Evolutionary conservation across 805 yeast species (phyloP), one percentile per base, ranked within the genome.

Genomic region (Metschnikowia gelsemii): DNA sequence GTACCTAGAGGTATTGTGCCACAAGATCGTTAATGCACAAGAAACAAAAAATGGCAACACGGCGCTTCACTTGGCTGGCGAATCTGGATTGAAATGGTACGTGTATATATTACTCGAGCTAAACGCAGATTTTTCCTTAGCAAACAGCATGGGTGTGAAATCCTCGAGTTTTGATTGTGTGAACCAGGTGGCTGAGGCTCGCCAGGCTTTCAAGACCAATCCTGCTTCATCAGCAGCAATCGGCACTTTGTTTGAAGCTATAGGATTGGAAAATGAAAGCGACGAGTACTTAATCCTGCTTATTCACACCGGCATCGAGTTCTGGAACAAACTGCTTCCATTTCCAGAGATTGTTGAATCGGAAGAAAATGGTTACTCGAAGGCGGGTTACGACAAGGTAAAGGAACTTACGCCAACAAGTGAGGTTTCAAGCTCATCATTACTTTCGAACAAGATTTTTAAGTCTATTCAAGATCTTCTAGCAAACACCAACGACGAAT

Each of bases 101-200:
- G 54, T 68, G 24, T 62, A 57, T 26, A 28, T 70, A 2, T 56
- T 70, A 16, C 43, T 68, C 18, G 62, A 57, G 36, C 56, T 70
- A 16, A 57, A 57, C 13, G 73, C 74, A 0, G 68, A 90, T 57
- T 79, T 86, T 4, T 72, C 73, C 24, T 73, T 87, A 35, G 78
- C 87, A 4, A 93, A 93, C 59, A 84, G 86, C 37, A 84, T 91
- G 3, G 96, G 96, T 0, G 73, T 91, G 24, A 79, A 85, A 46
- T 96, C 98, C 3, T 65, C 73, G 11, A 98, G 93, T 64, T 91
- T 86, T 64, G 96, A 95, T 32, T 79, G 84, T 40, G 78, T 73
- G 32, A 64, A 77, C 33, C 72, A 69, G 34, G 55, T 59, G 9
- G 34, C 43, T n/a, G 52, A 42, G 9, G 31, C 40, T 28, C 42